Evolutionary conservation across 164 flowering plant species (phyloP), one percentile per base, ranked within the genome.

Genomic region (Magnolia officinalis): DNA sequence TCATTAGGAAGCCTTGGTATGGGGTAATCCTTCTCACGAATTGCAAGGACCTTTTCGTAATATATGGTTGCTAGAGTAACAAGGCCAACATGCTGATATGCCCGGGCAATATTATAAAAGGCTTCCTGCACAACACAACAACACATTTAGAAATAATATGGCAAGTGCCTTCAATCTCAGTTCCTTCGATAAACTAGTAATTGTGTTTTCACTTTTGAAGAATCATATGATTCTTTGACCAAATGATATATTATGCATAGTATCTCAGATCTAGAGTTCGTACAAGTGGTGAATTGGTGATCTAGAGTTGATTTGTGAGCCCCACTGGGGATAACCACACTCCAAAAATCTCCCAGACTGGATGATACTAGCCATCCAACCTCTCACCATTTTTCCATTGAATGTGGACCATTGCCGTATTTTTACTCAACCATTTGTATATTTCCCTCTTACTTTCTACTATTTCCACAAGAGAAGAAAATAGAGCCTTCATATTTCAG

Each of bases 21-120:
- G 5, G 92, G 90, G 77, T 81, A 86, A 78, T 95, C 97, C 75
- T 85, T 87, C 79, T 78, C 88, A 19, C 21, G 76, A 63, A 75
- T 81, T 66, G 87, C 85, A 69, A 95, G 90, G 74, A 93, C 99
- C 86, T 93, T 90, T 72, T 93, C 97, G 76, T 93, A 95, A 72
- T 89, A 89, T 26, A 84, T 71, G 63, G 81, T 89, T 31, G 98
- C 98, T 70, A 95, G 78, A 10, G 97, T 71, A 58, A 93, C 84
- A 7, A 95, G 86, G 67, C 98, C 98, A 24, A 93, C 90, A 76
- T 95, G 98, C 37, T 95, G 99, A 78, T 73, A 92, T 64, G 97
- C 99, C n/a, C 98, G 86, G 18, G 90, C 99, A 14, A 93, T 81
- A 85, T 93, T 95, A 72, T 90, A 95, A 29, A 91, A 72, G 11